These are phyloP conservation scores for Zasmidium citrigriseum DNA, from an alignment of 2,329 filamentous ascomycete genomes.

Conservation along the genomic window DNA sequence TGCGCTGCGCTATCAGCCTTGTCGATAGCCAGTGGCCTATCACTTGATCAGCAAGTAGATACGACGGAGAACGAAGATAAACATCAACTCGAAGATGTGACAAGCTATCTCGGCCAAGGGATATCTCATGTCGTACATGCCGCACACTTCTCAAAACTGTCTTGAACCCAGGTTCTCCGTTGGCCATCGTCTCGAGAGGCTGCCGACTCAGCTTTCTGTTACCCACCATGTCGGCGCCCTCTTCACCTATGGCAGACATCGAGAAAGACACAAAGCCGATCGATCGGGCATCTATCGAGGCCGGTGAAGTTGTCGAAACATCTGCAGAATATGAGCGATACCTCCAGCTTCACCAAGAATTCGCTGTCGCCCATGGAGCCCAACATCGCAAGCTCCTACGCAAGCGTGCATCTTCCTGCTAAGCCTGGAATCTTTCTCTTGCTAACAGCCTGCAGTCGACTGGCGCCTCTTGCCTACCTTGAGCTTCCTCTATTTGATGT, in stretches of 20 bases:
- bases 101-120: too few relatives aligned
- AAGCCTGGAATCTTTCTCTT: not conserved
- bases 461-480: conserved; percentile 9
- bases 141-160: not conserved
- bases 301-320: not conserved
- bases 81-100: too few relatives aligned
- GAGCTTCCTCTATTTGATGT: conserved; percentile 13
- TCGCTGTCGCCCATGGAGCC: not conserved
- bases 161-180: too few relatives aligned
- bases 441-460: conserved; percentile 3
- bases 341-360: conserved; percentile 3
- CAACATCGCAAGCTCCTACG: conserved; percentile 1
- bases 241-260: not conserved
- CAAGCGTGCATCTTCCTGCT: conserved; percentile 1
- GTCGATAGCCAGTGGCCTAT: not conserved
- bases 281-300: not conserved
- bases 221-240: not conserved
- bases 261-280: not conserved
- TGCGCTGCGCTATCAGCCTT: not conserved
- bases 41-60: too few relatives aligned
- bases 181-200: not conserved
- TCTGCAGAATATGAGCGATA: conserved; percentile 8
- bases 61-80: too few relatives aligned
- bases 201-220: not conserved
- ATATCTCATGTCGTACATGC: too few relatives aligned